Percentiles rank a stretch among this genome's conserved stretches.
Evolutionary conservation across 805 yeast species (phyloP).

Genomic region (Barnettozyma wickerhamii): DNA sequence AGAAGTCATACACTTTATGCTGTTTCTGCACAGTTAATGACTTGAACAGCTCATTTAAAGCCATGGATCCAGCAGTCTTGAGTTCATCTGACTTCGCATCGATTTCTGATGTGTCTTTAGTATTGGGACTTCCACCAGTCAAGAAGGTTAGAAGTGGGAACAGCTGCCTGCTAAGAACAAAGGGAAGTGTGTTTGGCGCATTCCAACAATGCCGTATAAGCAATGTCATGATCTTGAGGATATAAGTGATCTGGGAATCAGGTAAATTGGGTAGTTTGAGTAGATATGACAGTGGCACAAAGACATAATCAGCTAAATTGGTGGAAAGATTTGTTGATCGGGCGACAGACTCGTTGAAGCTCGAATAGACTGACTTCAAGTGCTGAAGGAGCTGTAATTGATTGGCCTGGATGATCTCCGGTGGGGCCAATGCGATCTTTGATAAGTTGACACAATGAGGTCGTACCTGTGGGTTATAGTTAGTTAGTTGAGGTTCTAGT

Average conservation of each 20-base stretch:
- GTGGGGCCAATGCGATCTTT: slow-evolving; percentile 38
- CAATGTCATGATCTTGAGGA: slow-evolving; percentile 39
- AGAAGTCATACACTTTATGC: slow-evolving; percentile 21
- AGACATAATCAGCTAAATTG: slow-evolving; percentile 55
- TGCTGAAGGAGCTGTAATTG: slow-evolving; percentile 29
- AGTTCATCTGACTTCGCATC: slow-evolving; percentile 32
- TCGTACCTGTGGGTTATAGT: slow-evolving; percentile 28
- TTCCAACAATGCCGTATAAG: slow-evolving; percentile 49
- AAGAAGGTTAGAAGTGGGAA: slow-evolving; percentile 42
- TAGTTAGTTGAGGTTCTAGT: too few relatives aligned
- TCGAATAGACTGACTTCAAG: slow-evolving; percentile 29
- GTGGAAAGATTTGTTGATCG: slow-evolving; percentile 26
- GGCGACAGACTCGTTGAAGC: slow-evolving; percentile 16
- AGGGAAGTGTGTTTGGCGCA: slow-evolving; percentile 30
- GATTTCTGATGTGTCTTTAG: slow-evolving; percentile 23
- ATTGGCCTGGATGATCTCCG: slow-evolving; percentile 28
- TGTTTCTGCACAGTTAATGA: slow-evolving; percentile 26
- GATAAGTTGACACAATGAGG: slow-evolving; percentile 43
- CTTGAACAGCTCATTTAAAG: slow-evolving; percentile 27
- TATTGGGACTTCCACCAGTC: slow-evolving; percentile 42
- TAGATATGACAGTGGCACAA: slow-evolving; percentile 54
- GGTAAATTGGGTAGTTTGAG: slow-evolving; percentile 44
- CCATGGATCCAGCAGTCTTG: slow-evolving; percentile 31
- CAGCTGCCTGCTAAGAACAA: slow-evolving; percentile 39
- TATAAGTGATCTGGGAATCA: slow-evolving; percentile 41